A percentile compares a stretch with the other conserved stretches of the same genome.
Evolutionary conservation across 257 asterid genomes (phyloP).

Genomic region (Capsicum chinense): DNA sequence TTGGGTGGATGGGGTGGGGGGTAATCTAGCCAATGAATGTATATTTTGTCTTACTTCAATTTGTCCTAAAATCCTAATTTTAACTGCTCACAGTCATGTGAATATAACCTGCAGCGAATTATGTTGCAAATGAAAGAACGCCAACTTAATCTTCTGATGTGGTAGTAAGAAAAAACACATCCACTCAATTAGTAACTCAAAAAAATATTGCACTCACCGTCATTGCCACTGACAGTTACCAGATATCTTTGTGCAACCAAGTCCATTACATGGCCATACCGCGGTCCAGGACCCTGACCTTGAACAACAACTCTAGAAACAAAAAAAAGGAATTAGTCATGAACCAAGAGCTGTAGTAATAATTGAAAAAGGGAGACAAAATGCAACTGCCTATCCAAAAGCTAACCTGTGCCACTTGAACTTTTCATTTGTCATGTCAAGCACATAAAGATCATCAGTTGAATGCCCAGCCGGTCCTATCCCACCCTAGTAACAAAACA

Average conservation of each 20-base stretch:
- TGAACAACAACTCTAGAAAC: slow-evolving; percentile 89
- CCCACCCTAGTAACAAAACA: slow-evolving; percentile 76
- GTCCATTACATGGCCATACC: slow-evolving; percentile 99
- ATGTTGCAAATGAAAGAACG: background rate
- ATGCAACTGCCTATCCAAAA: slow-evolving; percentile 33
- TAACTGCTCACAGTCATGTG: background rate
- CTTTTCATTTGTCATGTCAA: slow-evolving; percentile 90
- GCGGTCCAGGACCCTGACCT: slow-evolving; percentile 98
- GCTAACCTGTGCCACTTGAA: slow-evolving; percentile 96
- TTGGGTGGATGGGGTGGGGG: background rate
- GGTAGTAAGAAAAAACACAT: background rate
- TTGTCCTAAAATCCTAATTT: background rate
- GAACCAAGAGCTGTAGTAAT: slow-evolving; percentile 23
- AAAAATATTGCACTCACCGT: slow-evolving; percentile 61
- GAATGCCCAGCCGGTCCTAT: slow-evolving; percentile 99
- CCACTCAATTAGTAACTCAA: background rate
- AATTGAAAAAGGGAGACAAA: slow-evolving; percentile 18
- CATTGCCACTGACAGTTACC: slow-evolving; percentile 90
- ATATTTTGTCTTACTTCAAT: background rate
- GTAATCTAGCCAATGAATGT: background rate
- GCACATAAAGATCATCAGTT: slow-evolving; percentile 90
- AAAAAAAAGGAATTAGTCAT: slow-evolving; percentile 39
- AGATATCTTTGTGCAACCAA: slow-evolving; percentile 97
- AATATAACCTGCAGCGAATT: slow-evolving; percentile 5
- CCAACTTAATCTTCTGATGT: background rate